phyloP scores from a whole-genome alignment of 306 rosid species.

The Cicer pinnatifidum region DNA sequence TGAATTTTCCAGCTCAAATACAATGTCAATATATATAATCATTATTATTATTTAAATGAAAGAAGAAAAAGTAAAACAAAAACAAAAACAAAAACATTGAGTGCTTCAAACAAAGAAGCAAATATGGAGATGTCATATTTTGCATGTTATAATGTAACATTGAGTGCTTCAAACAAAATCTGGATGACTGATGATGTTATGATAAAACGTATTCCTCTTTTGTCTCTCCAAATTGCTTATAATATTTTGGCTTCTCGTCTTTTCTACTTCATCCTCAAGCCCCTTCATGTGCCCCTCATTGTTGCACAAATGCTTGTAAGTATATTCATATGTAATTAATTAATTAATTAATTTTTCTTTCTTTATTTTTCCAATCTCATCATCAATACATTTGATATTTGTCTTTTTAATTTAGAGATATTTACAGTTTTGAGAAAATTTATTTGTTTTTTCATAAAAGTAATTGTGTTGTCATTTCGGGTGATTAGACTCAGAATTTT shows the following conservation, averaged over 20 bases:
- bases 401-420: not conserved
- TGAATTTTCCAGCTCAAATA: slow-evolving; percentile 4
- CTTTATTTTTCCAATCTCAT: not conserved
- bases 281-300: slow-evolving; percentile 14
- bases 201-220: slow-evolving; percentile 7
- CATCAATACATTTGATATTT: not conserved
- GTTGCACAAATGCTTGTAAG: slow-evolving; percentile 43
- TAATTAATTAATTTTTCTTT: not conserved
- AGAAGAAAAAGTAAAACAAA: not conserved
- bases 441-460: too few species aligned
- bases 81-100: not conserved
- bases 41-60: not conserved
- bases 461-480: not conserved
- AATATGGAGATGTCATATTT: not conserved
- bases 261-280: not conserved
- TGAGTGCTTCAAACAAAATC: not conserved
- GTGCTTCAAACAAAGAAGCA: not conserved
- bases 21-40: not conserved
- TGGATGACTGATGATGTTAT: slow-evolving; percentile 33
- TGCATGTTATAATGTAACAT: slow-evolving; percentile 26
- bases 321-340: not conserved
- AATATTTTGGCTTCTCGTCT: slow-evolving; percentile 7
- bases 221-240: slow-evolving; percentile 42
- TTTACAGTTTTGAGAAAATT: too few species aligned
- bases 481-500: not conserved